Conservation (phyloP, 495 filamentous ascomycete genomes). For the Neurospora hispaniola region DNA sequence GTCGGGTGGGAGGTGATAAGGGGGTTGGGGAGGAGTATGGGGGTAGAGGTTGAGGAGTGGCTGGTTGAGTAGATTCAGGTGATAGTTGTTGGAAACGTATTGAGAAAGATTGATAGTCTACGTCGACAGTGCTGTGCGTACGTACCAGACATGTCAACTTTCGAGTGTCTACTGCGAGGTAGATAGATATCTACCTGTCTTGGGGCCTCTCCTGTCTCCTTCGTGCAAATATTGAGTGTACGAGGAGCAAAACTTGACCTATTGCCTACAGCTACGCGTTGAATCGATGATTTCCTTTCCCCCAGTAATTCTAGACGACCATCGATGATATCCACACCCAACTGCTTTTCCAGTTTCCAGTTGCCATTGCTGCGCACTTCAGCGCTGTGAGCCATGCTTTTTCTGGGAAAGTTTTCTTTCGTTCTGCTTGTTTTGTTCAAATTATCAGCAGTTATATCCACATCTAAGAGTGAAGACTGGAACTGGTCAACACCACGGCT, state of each 20-base stretch:
- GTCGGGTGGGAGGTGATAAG: slow-evolving; percentile 65
- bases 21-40: slow-evolving; percentile 54
- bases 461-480: background rate
- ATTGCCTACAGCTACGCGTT: no score
- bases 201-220: background rate
- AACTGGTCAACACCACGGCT: background rate
- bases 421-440: background rate
- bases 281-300: no score
- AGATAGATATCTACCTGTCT: background rate
- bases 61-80: slow-evolving; percentile 40
- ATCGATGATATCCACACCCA: background rate
- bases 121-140: background rate
- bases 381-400: background rate
- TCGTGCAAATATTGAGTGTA: background rate
- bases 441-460: background rate
- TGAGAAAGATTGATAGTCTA: background rate
- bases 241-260: background rate
- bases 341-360: background rate
- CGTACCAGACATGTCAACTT: background rate
- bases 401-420: background rate
- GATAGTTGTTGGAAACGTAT: background rate
- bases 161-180: background rate
- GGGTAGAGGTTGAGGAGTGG: slow-evolving; percentile 63
- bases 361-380: background rate
- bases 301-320: background rate